Conservation (phyloP, 2,329 filamentous ascomycete species). For the Phialophora expanda region DNA sequence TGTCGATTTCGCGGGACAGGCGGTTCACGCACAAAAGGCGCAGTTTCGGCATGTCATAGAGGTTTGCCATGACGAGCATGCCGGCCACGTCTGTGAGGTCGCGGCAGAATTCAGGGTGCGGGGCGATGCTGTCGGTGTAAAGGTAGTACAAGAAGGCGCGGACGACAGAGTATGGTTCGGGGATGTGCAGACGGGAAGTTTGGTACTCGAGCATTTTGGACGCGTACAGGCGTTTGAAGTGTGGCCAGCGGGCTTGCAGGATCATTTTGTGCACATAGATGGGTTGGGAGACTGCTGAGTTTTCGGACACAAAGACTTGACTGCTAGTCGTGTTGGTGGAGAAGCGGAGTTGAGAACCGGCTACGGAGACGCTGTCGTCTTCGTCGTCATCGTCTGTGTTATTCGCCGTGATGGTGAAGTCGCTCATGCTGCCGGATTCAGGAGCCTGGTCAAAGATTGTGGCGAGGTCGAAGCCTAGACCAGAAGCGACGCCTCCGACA, state of each 20-base stretch:
- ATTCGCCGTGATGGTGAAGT: slow-evolving; percentile 89
- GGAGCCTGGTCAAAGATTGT: slow-evolving; percentile 85
- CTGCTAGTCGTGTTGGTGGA: slow-evolving; percentile 34
- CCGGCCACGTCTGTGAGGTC: slow-evolving; percentile 84
- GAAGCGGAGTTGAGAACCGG: slow-evolving; percentile 37
- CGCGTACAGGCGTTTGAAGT: slow-evolving; percentile 89
- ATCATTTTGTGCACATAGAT: slow-evolving; percentile 97
- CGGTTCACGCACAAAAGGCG: slow-evolving; percentile 89
- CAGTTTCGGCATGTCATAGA: slow-evolving; percentile 95
- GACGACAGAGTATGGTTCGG: slow-evolving; percentile 92
- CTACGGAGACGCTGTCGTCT: slow-evolving; percentile 53
- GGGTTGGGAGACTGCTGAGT: slow-evolving; percentile 68
- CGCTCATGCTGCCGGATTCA: slow-evolving; percentile 76
- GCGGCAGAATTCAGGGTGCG: slow-evolving; percentile 64
- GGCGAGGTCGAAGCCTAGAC: slow-evolving; percentile 84
- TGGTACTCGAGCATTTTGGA: slow-evolving; percentile 98
- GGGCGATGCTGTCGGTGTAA: slow-evolving; percentile 86
- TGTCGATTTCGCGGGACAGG: slow-evolving; percentile 85
- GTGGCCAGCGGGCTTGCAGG: slow-evolving; percentile 91
- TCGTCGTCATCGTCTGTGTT: slow-evolving; percentile 61
- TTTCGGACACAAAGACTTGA: slow-evolving; percentile 35
- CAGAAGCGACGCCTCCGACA: slow-evolving; percentile 44
- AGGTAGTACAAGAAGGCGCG: slow-evolving; percentile 95
- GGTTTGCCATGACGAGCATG: slow-evolving; percentile 94
- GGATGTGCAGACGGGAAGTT: slow-evolving; percentile 96